Base-by-base conservation (phyloP, 2,329 filamentous ascomycete genomes). In the Oidium heveae region DNA sequence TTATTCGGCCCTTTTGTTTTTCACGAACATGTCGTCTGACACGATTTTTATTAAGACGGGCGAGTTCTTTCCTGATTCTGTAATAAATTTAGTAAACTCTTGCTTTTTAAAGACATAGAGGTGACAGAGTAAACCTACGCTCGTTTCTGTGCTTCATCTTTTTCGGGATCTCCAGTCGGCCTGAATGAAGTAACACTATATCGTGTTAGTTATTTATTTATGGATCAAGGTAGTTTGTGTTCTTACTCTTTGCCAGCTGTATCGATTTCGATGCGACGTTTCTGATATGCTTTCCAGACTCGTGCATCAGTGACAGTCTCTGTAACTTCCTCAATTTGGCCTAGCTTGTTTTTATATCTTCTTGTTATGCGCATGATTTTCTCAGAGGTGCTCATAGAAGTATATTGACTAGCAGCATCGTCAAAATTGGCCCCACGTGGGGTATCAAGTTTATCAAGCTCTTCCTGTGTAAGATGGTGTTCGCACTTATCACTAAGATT, bases 1-100 rank as follows among this genome's bases (percentile, higher is more conserved):
- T 52, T 2, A 68, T 64, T 49, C 72, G 70, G 37, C 78, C 80
- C 67, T 94, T 95, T 63, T 86, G 84, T 64, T 89, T 88, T 66
- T 96, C 89, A 63, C 89, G 86, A 57, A 85, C 86, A 63, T 89
- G 80, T 58, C 88, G 79, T 59, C 89, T 82, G 59, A 94, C 88
- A 61, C 86, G 86, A 71, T 96, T 98, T 63, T 88, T 84, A 64
- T 91, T 77, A 34, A 98, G 77, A 59, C 91, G 83, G 54, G 79
- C 79, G 54, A 93, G 76, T 67, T 96, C 89, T 60, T 76, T 75
- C 62, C 80, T 73, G 57, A 87, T 71, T 56, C 80, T 84, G 54
- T 54, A 52, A 33, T 3, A n/a, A 6, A 18, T 33, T 55, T 43
- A 52, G 24, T 39, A n/a, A 33, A 34, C 15, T 18, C 34, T 46